Conservation (phyloP, 75 land plant species). For the Picea sitchensis region DNA sequence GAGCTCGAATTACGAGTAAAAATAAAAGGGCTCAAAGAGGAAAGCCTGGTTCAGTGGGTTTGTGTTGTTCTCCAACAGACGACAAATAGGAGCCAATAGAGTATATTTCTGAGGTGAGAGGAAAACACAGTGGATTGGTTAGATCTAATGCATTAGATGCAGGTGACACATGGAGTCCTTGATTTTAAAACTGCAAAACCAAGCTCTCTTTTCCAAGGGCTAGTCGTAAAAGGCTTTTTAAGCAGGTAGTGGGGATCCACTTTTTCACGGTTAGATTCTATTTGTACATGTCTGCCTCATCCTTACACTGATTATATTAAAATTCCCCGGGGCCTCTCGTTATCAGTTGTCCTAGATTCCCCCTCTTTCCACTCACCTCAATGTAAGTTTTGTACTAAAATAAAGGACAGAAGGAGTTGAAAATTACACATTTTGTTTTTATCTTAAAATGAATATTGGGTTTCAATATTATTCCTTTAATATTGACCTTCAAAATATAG, state of each 20-base stretch:
- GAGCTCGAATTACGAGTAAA: background rate
- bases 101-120: background rate
- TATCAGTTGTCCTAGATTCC: constrained; percentile 1
- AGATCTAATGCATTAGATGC: background rate
- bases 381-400: background rate
- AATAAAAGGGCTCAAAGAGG: background rate
- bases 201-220: background rate
- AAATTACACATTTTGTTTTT: no score
- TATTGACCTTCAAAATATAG: no score
- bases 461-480: no score
- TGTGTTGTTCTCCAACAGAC: background rate
- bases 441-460: no score
- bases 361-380: background rate
- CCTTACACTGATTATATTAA: background rate
- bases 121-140: background rate
- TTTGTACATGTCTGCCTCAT: background rate
- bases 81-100: background rate
- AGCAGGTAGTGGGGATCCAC: background rate
- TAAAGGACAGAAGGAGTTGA: no score
- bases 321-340: background rate
- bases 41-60: background rate
- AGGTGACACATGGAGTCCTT: background rate
- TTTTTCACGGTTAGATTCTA: constrained; percentile 2
- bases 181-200: background rate
- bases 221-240: background rate